A percentile compares a stretch with the other conserved stretches of the same genome.
Evolutionary conservation across 75 land plant genomes (phyloP).

Genomic region (Ceratopteris richardii): DNA sequence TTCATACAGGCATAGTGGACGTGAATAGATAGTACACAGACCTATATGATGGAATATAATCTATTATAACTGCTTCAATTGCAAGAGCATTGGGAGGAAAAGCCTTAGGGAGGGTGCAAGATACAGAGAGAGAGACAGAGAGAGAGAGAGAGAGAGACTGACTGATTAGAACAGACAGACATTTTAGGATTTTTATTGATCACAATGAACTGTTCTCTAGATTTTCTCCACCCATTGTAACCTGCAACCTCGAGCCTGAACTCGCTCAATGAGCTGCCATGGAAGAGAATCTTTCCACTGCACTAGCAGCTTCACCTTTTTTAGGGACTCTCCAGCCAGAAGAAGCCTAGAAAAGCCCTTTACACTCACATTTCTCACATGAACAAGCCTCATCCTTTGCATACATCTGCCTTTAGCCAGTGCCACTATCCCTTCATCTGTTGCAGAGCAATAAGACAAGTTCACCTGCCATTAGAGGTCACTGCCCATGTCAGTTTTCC

Average conservation of each 20-base stretch:
- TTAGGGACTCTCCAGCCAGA: conserved; percentile 59
- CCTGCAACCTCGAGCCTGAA: conserved; percentile 67
- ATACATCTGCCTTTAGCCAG: conserved; percentile 62
- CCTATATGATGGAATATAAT: no score
- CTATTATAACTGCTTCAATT: no score
- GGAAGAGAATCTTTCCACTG: conserved; percentile 39
- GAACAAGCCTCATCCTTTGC: conserved; percentile 64
- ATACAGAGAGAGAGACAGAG: no score
- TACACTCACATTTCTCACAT: conserved; percentile 51
- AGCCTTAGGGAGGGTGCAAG: no score
- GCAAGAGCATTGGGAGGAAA: no score
- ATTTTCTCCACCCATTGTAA: conserved; percentile 71
- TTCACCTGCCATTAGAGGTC: conserved; percentile 49
- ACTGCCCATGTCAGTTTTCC: not conserved
- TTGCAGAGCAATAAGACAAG: conserved; percentile 67
- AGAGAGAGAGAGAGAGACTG: no score
- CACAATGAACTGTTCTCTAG: no score
- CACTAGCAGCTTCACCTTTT: conserved; percentile 67
- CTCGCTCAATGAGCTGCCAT: conserved; percentile 34
- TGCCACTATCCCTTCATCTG: conserved; percentile 68
- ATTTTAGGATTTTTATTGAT: no score
- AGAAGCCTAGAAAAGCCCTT: conserved; percentile 59
- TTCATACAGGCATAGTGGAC: no score
- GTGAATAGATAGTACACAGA: no score
- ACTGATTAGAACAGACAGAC: no score